Evolutionary conservation across 129 eudicot species (phyloP).

Genomic region (Artemisia annua): DNA sequence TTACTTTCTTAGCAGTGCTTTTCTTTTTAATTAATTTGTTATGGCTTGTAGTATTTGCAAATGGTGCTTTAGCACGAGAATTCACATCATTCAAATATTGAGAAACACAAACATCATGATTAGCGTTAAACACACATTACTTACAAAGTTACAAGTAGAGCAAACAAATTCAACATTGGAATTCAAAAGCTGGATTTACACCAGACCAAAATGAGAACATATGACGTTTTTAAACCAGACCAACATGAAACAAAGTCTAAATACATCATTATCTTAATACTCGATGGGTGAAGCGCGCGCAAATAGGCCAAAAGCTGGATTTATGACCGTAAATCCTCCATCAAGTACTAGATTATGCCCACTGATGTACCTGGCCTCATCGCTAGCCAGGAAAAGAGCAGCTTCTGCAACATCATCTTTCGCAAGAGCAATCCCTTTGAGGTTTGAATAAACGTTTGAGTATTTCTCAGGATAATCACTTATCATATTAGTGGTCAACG

Average conservation of each 20-base stretch:
- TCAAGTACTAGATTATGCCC: slow-evolving; percentile 40
- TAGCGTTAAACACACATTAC: too few relatives aligned
- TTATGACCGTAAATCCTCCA: slow-evolving; percentile 36
- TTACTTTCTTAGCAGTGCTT: too few relatives aligned
- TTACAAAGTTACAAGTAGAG: too few relatives aligned
- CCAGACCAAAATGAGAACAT: too few relatives aligned
- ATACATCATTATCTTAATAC: background rate
- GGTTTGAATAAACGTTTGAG: slow-evolving; percentile 8
- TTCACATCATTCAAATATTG: too few relatives aligned
- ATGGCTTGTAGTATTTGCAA: too few relatives aligned
- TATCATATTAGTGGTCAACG: background rate
- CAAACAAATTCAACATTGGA: too few relatives aligned
- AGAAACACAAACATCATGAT: too few relatives aligned
- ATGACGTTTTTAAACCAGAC: slow-evolving; percentile 2
- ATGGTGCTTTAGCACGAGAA: too few relatives aligned
- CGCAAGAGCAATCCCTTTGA: slow-evolving; percentile 15
- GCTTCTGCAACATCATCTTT: slow-evolving; percentile 32
- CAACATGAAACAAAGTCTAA: too few relatives aligned
- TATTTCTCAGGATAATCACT: background rate
- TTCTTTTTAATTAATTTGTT: too few relatives aligned
- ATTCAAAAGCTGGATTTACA: too few relatives aligned
- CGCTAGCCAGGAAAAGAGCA: slow-evolving; percentile 38
- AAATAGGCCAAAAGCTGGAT: slow-evolving; percentile 26
- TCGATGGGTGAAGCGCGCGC: slow-evolving; percentile 3
- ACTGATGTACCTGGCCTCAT: slow-evolving; percentile 33